Conservation (phyloP, 2,329 filamentous ascomycete genomes). For the Aspergillus floridensis region DNA sequence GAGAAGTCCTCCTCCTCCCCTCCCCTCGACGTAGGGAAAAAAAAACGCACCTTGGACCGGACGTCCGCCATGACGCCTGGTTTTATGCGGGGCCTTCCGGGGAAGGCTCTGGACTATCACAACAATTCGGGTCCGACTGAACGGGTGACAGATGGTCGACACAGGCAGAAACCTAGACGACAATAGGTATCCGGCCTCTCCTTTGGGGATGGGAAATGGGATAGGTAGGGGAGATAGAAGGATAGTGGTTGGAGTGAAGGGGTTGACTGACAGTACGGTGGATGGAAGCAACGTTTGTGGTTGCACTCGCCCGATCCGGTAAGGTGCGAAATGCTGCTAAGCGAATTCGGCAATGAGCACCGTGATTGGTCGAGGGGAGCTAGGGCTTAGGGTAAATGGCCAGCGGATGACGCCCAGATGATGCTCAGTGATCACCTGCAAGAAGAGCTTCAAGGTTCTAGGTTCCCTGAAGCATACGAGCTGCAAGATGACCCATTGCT, state of each 20-base stretch:
- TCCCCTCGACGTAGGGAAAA: neutral
- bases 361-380: conserved; percentile 25
- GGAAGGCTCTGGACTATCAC: conserved; percentile 51
- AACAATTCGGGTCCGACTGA: conserved; percentile 41
- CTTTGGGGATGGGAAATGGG: conserved; percentile 11
- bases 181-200: conserved; percentile 31
- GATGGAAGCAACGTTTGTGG: conserved; percentile 34
- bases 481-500: neutral
- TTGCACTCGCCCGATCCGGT: conserved; percentile 34
- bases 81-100: conserved; percentile 49
- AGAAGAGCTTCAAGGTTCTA: neutral
- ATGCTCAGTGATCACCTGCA: neutral
- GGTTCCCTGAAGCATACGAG: neutral
- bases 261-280: conserved; percentile 24
- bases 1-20: neutral
- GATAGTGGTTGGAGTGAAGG: conserved; percentile 26
- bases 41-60: conserved; percentile 50
- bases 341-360: conserved; percentile 28
- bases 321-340: conserved; percentile 38
- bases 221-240: conserved; percentile 2
- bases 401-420: conserved; percentile 5
- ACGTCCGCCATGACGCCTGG: conserved; percentile 53
- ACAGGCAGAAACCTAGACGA: conserved; percentile 38
- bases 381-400: conserved; percentile 41
- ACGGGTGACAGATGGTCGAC: conserved; percentile 22